Evolutionary conservation across 768 basidiomycete genomes (phyloP).

Genomic region (Hypsizygus marmoreus): DNA sequence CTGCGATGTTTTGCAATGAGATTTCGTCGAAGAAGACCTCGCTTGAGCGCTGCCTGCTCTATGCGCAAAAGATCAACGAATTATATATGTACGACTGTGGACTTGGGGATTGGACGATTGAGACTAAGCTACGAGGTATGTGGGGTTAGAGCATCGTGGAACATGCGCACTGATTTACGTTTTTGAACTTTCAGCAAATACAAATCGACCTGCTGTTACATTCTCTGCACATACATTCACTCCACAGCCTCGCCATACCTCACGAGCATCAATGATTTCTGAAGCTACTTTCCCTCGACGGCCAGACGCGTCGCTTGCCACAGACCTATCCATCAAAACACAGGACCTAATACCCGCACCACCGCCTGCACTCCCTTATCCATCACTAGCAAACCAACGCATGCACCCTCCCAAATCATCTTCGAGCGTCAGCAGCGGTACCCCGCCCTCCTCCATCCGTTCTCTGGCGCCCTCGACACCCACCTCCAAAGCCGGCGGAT

Average conservation of each 20-base stretch:
- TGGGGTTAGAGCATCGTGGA: constrained; percentile 13
- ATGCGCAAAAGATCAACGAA: constrained; percentile 84
- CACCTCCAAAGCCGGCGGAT: constrained; percentile 52
- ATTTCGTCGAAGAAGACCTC: constrained; percentile 55
- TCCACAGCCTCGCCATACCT: constrained; percentile 66
- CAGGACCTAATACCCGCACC: constrained; percentile 54
- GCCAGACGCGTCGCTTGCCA: constrained; percentile 76
- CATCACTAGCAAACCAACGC: constrained; percentile 54
- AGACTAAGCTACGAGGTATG: constrained; percentile 58
- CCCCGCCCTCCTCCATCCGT: constrained; percentile 54
- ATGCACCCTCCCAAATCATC: constrained; percentile 33
- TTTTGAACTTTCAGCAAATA: constrained; percentile 21
- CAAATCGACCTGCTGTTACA: constrained; percentile 30
- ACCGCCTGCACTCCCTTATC: constrained; percentile 73
- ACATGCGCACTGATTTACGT: too few species aligned
- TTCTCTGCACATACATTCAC: constrained; percentile 45
- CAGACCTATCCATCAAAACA: constrained; percentile 59
- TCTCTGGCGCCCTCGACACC: constrained; percentile 45
- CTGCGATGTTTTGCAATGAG: constrained; percentile 74
- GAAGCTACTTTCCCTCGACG: constrained; percentile 80
- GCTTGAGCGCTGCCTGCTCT: constrained; percentile 69
- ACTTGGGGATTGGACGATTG: constrained; percentile 71
- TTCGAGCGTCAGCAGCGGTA: constrained; percentile 31
- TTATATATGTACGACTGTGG: constrained; percentile 76
- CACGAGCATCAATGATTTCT: constrained; percentile 70